phyloP scores from a whole-genome alignment of 2,329 filamentous ascomycete genomes.

The Stachybotrys elegans region DNA sequence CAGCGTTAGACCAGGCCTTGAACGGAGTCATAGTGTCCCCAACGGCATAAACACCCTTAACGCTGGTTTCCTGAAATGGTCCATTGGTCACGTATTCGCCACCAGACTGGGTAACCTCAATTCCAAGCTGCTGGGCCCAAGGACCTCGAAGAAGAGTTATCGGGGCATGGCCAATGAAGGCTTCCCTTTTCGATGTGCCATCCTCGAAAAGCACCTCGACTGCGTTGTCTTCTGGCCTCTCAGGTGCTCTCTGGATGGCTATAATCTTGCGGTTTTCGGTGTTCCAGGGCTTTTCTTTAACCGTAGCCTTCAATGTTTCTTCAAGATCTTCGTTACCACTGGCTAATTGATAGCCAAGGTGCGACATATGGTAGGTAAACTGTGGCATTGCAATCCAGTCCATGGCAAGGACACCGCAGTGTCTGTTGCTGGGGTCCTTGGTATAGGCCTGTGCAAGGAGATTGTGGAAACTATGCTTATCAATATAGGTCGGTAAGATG shows the following conservation, averaged over 20 bases:
- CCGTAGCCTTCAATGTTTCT: neutral
- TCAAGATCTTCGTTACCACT: neutral
- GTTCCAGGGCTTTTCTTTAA: neutral
- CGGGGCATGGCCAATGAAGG: neutral
- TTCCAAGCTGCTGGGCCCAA: constrained; percentile 1
- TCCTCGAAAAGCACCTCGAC: neutral
- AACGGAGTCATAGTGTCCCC: neutral
- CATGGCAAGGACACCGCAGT: constrained; percentile 1
- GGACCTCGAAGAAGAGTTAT: neutral
- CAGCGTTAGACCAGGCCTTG: constrained; percentile 1
- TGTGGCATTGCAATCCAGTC: constrained; percentile 1
- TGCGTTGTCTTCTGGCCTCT: neutral
- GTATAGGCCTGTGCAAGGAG: neutral
- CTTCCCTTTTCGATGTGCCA: neutral
- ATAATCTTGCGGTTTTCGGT: neutral
- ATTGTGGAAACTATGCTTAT: neutral
- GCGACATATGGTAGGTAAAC: neutral
- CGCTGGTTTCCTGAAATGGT: neutral
- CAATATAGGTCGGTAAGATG: no score
- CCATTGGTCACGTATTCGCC: neutral
- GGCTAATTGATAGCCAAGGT: constrained; percentile 1
- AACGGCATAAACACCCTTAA: constrained; percentile 1
- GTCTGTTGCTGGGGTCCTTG: neutral
- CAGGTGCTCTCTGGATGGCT: neutral
- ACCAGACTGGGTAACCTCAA: neutral